Percentiles rank a stretch among this genome's conserved stretches.
Evolutionary conservation across 352 stramenopile species (phyloP).

Genomic region (Phytophthora melonis): DNA sequence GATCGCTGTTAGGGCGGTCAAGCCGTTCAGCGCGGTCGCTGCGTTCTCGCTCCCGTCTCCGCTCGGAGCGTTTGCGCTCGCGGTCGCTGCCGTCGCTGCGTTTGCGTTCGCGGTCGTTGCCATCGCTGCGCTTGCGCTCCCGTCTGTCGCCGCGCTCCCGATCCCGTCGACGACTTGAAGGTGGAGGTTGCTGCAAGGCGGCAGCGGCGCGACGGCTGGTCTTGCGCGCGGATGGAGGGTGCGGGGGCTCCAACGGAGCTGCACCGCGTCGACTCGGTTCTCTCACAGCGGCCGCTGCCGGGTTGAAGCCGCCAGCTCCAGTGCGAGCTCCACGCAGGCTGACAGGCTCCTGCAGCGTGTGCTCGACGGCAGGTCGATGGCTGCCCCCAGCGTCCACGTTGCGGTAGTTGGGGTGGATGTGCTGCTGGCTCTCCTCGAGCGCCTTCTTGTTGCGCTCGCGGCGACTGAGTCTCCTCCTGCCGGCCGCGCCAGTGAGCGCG

Average conservation of each 20-base stretch:
- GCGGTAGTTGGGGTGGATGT: conserved; percentile 42
- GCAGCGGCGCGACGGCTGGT: conserved; percentile 28
- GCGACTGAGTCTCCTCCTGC: conserved; percentile 13
- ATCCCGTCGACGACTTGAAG: conserved; percentile 12
- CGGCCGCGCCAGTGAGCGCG: conserved; percentile 23
- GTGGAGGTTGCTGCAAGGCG: conserved; percentile 16
- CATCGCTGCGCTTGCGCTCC: conserved; percentile 16
- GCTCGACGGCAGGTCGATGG: conserved; percentile 15
- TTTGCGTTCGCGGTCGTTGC: conserved; percentile 16
- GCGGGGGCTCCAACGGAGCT: conserved; percentile 14
- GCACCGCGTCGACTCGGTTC: conserved; percentile 25
- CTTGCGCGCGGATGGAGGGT: conserved; percentile 16
- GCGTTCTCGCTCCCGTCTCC: neutral
- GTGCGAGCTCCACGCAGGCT: conserved; percentile 4
- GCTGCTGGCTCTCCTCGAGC: conserved; percentile 29
- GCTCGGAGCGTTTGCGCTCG: neutral
- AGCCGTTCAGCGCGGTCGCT: conserved; percentile 3
- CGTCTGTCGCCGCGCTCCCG: conserved; percentile 8
- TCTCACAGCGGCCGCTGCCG: conserved; percentile 10
- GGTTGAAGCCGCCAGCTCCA: conserved; percentile 21
- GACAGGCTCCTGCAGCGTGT: neutral
- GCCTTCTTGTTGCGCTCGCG: conserved; percentile 28
- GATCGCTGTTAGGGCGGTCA: conserved; percentile 6
- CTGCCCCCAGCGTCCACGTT: conserved; percentile 36
- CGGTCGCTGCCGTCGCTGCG: conserved; percentile 13